Evolutionary conservation across 768 basidiomycete genomes (phyloP).

Genomic region (Lyophyllum semitale): DNA sequence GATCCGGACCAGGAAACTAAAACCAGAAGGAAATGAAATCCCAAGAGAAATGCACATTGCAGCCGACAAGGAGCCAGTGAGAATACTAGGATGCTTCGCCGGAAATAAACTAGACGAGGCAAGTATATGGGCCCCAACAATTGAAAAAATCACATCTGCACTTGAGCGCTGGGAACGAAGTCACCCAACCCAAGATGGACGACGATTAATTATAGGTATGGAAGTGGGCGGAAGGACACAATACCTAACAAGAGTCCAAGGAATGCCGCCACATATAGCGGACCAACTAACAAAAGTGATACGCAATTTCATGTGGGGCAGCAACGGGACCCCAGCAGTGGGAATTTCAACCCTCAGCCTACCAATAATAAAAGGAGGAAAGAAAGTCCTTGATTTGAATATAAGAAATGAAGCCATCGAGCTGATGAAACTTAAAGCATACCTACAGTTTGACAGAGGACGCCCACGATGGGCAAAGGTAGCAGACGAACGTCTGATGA

Average conservation of each 20-base stretch:
- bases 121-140: constrained; percentile 22
- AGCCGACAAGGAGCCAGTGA: constrained; percentile 23
- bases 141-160: constrained; percentile 36
- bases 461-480: too few species aligned
- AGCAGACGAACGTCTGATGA: too few species aligned
- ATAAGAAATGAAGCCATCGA: constrained; percentile 1
- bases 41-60: constrained; percentile 25
- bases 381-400: not conserved
- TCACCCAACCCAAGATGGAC: too few species aligned
- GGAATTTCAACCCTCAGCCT: not conserved
- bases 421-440: not conserved
- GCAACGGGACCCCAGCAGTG: not conserved
- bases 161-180: too few species aligned
- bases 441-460: not conserved
- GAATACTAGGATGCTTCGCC: too few species aligned
- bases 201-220: constrained; percentile 23
- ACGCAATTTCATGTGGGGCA: too few species aligned
- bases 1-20: constrained; percentile 4
- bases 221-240: too few species aligned
- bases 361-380: not conserved
- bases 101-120: constrained; percentile 26
- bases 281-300: not conserved
- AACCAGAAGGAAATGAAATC: constrained; percentile 7
- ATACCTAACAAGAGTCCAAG: too few species aligned
- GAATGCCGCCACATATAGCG: too few species aligned